These are phyloP conservation scores for Ganoderma meredithae DNA, from an alignment of 1,284 basidiomycete species.

Conservation along the genomic window DNA sequence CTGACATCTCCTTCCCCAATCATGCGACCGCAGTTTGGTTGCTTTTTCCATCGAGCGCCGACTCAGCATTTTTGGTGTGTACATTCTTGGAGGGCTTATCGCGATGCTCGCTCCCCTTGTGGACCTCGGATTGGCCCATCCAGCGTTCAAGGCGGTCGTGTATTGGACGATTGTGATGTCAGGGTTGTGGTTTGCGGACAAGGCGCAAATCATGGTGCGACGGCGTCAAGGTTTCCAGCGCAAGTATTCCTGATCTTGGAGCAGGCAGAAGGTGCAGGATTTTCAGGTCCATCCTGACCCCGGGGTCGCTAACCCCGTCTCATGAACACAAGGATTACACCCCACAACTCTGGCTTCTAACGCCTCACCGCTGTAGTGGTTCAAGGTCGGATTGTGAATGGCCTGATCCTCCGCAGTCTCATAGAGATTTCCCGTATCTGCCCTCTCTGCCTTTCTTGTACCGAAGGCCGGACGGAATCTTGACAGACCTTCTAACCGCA, in stretches of 20 bases:
- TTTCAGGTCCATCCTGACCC: not conserved
- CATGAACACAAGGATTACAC: not conserved
- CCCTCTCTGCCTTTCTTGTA: no score
- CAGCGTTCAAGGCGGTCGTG: conserved; percentile 21
- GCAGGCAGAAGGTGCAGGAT: not conserved
- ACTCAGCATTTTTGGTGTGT: conserved; percentile 25
- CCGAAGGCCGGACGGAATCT: no score
- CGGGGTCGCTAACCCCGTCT: not conserved
- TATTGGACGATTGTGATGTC: conserved; percentile 28
- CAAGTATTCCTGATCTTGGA: not conserved
- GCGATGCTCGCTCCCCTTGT: conserved; percentile 7
- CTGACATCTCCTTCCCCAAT: not conserved
- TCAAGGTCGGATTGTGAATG: no score
- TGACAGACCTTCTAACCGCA: no score
- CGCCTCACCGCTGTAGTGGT: no score
- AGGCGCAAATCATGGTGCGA: not conserved
- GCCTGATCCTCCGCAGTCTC: no score
- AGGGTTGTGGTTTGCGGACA: conserved; percentile 22
- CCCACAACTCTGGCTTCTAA: no score
- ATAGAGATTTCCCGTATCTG: no score
- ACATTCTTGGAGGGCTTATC: conserved; percentile 23
- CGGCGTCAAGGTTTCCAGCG: not conserved
- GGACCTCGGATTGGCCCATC: conserved; percentile 9
- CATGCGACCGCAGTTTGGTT: conserved; percentile 11
- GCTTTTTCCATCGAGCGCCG: conserved; percentile 21